Evolutionary conservation across 768 basidiomycete species (phyloP).

Genomic region (Infundibulicybe gibba): DNA sequence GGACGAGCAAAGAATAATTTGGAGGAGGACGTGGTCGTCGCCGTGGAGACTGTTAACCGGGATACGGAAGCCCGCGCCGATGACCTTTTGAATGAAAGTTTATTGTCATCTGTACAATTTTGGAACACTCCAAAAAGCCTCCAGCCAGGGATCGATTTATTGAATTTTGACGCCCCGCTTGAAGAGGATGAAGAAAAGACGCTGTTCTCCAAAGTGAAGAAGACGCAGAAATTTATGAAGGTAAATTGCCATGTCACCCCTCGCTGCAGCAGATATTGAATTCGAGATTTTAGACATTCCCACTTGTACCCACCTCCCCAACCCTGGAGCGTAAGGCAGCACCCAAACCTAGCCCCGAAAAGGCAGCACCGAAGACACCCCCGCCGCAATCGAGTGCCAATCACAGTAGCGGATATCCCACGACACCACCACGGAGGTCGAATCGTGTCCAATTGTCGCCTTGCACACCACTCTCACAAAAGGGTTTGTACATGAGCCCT

Average conservation of each 20-base stretch:
- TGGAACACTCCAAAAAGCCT: conserved; percentile 33
- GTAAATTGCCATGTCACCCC: conserved; percentile 9
- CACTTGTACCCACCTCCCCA: conserved; percentile 44
- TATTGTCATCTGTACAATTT: conserved; percentile 39
- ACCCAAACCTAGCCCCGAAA: conserved; percentile 10
- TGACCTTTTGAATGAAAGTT: conserved; percentile 27
- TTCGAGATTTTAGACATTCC: conserved; percentile 30
- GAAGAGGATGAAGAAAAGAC: conserved; percentile 26
- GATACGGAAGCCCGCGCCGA: conserved; percentile 27
- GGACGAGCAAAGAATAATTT: not conserved
- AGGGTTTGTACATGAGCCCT: conserved; percentile 68
- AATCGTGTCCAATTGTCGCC: conserved; percentile 46
- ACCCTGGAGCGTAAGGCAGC: conserved; percentile 33
- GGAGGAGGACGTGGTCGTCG: conserved; percentile 13
- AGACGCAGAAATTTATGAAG: conserved; percentile 8
- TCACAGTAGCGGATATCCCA: conserved; percentile 17
- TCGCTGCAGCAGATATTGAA: conserved; percentile 6
- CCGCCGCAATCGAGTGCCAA: not conserved
- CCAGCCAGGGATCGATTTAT: conserved; percentile 36
- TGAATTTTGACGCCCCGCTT: conserved; percentile 22
- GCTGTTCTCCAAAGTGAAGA: conserved; percentile 22
- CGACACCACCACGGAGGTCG: conserved; percentile 30
- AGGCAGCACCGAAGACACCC: conserved; percentile 4
- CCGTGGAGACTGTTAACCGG: conserved; percentile 19
- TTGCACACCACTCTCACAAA: conserved; percentile 67